phyloP scores from a whole-genome alignment of 768 basidiomycete genomes.

The Naganishia randhawae region DNA sequence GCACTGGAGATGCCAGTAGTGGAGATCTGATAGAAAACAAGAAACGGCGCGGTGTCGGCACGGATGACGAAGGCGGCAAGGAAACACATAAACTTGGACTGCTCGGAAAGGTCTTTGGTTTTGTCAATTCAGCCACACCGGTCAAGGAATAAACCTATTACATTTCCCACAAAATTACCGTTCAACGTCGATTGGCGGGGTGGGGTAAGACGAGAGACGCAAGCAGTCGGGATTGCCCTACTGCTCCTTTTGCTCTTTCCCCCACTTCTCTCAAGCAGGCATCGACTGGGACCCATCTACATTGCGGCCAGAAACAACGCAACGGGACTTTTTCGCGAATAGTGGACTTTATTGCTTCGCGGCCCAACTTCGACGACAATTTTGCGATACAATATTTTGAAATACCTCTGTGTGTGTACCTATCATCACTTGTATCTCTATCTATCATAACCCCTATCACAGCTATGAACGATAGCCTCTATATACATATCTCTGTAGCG shows the following conservation, averaged over 20 bases:
- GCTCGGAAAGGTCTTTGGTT: conserved; percentile 8
- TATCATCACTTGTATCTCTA: conserved; percentile 1
- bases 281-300: neutral
- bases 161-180: neutral
- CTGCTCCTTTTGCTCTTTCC: neutral
- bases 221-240: neutral
- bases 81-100: conserved; percentile 20
- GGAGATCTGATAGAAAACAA: conserved; percentile 20
- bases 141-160: neutral
- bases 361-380: neutral
- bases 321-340: neutral
- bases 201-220: neutral
- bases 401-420: conserved; percentile 3
- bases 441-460: neutral
- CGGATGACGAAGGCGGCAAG: neutral
- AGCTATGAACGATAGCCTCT: neutral
- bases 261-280: neutral
- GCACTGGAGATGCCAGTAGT: conserved; percentile 9
- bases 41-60: conserved; percentile 19
- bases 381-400: neutral
- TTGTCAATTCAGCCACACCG: neutral
- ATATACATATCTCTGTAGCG: neutral
- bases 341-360: neutral
- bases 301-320: neutral
- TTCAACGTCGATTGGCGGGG: neutral